Evolutionary conservation across 2,329 filamentous ascomycete genomes (phyloP).

Genomic region (Onygenales sp.): DNA sequence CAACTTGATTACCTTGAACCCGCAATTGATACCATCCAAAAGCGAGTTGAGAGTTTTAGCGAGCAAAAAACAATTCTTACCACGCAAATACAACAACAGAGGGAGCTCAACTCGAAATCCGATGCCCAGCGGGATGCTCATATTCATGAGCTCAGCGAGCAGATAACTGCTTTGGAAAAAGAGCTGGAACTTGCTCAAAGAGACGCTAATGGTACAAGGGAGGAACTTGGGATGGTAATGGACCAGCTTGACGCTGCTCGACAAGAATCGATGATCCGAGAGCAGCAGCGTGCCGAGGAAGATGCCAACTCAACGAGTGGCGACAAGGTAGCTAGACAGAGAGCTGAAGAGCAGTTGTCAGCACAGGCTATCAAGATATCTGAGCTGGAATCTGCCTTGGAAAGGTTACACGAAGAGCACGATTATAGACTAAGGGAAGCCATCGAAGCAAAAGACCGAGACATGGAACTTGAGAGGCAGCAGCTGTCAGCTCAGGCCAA

Average conservation of each 20-base stretch:
- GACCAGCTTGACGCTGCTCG: conserved; percentile 35
- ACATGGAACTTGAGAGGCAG: no score
- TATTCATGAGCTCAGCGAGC: conserved; percentile 35
- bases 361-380: conserved; percentile 13
- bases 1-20: conserved; percentile 68
- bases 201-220: conserved; percentile 28
- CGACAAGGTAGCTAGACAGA: conserved; percentile 19
- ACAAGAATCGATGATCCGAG: conserved; percentile 25
- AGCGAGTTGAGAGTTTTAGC: conserved; percentile 64
- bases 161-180: conserved; percentile 52
- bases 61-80: conserved; percentile 86
- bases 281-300: conserved; percentile 23
- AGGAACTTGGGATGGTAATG: conserved; percentile 33
- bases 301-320: conserved; percentile 20
- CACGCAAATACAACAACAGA: conserved; percentile 89
- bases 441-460: not conserved
- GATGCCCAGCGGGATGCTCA: conserved; percentile 50
- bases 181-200: conserved; percentile 48
- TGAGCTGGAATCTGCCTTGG: conserved; percentile 11
- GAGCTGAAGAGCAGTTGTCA: conserved; percentile 16
- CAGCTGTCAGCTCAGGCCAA: no score
- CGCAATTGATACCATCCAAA: conserved; percentile 70
- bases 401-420: conserved; percentile 4
- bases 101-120: conserved; percentile 81
- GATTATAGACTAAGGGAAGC: not conserved